A percentile compares a stretch with the other conserved stretches of the same genome.
These are phyloP conservation scores for Pseudogymnoascus sp. DNA, from an alignment of 2,329 filamentous ascomycete species.

Conservation along the genomic window DNA sequence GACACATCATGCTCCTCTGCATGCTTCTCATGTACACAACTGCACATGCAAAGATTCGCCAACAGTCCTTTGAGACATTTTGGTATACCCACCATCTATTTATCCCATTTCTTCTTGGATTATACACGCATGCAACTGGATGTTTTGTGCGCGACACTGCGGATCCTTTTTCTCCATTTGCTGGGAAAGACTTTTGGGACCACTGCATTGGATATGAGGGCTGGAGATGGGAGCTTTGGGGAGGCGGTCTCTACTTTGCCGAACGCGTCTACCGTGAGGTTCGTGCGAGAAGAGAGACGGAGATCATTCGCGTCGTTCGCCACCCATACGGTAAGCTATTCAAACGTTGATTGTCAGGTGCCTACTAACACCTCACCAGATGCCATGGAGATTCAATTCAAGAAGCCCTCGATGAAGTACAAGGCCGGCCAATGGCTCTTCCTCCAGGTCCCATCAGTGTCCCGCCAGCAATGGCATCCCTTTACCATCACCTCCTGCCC, in stretches of 20 bases:
- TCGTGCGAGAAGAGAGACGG: constrained; percentile 70
- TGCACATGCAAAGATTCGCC: constrained; percentile 83
- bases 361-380: constrained; percentile 43
- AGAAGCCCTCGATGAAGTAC: constrained; percentile 94
- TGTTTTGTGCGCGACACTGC: constrained; percentile 88
- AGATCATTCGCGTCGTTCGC: constrained; percentile 87
- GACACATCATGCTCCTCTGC: constrained; percentile 96
- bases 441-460: constrained; percentile 84
- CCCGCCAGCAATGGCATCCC: constrained; percentile 90
- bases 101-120: constrained; percentile 82
- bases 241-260: constrained; percentile 73
- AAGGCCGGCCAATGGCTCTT: constrained; percentile 98
- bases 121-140: constrained; percentile 92
- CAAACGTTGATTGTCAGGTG: neutral
- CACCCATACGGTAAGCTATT: constrained; percentile 74
- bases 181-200: constrained; percentile 71
- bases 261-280: constrained; percentile 91
- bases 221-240: constrained; percentile 93
- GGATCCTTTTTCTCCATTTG: constrained; percentile 72
- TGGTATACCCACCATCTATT: constrained; percentile 99
- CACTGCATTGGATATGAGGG: constrained; percentile 94
- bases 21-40: constrained; percentile 99
- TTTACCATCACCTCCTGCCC: constrained; percentile 99
- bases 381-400: constrained; percentile 94
- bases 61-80: constrained; percentile 96